phyloP scores from a whole-genome alignment of 2,329 filamentous ascomycete species.

The Penicillium sp. region DNA sequence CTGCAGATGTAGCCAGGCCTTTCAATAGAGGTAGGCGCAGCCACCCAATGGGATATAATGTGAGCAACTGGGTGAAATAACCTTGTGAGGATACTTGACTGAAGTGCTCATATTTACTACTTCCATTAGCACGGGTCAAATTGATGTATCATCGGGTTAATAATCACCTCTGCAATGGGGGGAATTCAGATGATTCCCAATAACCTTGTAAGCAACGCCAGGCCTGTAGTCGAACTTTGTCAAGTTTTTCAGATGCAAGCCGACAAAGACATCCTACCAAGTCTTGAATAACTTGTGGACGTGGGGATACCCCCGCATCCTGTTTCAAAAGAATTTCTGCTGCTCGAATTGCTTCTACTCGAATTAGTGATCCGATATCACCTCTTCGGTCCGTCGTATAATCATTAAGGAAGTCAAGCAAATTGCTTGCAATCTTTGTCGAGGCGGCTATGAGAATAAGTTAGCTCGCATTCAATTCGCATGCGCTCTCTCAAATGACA shows the following conservation, averaged over 20 bases:
- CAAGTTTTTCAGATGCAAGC: constrained; percentile 84
- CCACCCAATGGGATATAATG: constrained; percentile 41
- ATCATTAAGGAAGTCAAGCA: constrained; percentile 67
- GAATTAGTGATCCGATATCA: constrained; percentile 85
- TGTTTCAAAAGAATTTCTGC: constrained; percentile 50
- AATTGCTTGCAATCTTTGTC: constrained; percentile 31
- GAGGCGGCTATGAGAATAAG: constrained; percentile 31
- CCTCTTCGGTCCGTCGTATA: constrained; percentile 89
- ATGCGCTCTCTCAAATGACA: not conserved
- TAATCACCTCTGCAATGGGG: constrained; percentile 48
- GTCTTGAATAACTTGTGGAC: constrained; percentile 25
- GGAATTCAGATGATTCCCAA: constrained; percentile 43
- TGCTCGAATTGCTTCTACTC: constrained; percentile 75
- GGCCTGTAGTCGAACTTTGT: constrained; percentile 72
- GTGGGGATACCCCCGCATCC: constrained; percentile 9
- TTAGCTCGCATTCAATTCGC: constrained; percentile 19
- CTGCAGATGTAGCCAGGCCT: constrained; percentile 50
- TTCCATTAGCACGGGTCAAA: constrained; percentile 19
- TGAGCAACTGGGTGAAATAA: constrained; percentile 49
- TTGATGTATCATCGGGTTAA: not conserved
- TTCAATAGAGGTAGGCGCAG: constrained; percentile 44
- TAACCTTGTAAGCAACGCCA: constrained; percentile 49
- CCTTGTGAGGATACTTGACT: constrained; percentile 48
- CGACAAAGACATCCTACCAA: constrained; percentile 59
- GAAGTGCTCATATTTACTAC: constrained; percentile 48